Percentiles rank a stretch among this genome's conserved stretches.
Conservation (phyloP, 1,284 basidiomycete species). For the Tetrapyrgos nigripes region DNA sequence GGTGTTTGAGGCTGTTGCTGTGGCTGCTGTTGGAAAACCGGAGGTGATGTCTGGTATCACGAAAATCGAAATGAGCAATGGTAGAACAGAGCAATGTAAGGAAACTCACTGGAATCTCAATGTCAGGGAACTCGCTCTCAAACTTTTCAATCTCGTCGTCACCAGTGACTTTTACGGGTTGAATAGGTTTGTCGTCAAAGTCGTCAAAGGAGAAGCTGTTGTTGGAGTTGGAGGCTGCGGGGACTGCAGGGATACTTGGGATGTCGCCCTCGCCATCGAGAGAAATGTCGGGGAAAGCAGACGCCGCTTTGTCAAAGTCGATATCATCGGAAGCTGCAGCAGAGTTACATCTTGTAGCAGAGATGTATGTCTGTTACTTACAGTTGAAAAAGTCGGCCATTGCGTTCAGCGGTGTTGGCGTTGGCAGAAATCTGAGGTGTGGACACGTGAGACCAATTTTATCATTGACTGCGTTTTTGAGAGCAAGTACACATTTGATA, state of each 20-base stretch:
- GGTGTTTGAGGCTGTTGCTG: conserved; percentile 37
- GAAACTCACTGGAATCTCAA: conserved; percentile 68
- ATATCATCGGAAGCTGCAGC: conserved; percentile 52
- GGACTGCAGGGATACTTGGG: conserved; percentile 43
- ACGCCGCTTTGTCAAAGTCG: conserved; percentile 79
- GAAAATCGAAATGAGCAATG: neutral
- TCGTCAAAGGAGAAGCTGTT: conserved; percentile 65
- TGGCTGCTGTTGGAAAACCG: conserved; percentile 20
- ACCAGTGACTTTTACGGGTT: conserved; percentile 82
- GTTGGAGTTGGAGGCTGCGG: conserved; percentile 33
- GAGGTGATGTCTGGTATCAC: conserved; percentile 17
- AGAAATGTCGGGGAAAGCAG: conserved; percentile 87
- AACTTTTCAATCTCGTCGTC: conserved; percentile 91
- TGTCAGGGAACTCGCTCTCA: conserved; percentile 90
- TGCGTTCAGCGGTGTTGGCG: neutral
- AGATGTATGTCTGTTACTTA: too few relatives aligned
- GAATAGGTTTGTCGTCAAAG: conserved; percentile 42
- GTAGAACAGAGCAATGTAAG: neutral
- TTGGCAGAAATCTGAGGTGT: neutral
- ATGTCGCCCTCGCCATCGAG: conserved; percentile 69
- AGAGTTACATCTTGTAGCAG: neutral
- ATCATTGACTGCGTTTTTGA: neutral
- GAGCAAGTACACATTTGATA: neutral
- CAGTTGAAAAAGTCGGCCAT: conserved; percentile 21
- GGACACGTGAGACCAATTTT: neutral